Base-by-base conservation (phyloP, 345 rosid species). In the Eucalyptus pumila region DNA sequence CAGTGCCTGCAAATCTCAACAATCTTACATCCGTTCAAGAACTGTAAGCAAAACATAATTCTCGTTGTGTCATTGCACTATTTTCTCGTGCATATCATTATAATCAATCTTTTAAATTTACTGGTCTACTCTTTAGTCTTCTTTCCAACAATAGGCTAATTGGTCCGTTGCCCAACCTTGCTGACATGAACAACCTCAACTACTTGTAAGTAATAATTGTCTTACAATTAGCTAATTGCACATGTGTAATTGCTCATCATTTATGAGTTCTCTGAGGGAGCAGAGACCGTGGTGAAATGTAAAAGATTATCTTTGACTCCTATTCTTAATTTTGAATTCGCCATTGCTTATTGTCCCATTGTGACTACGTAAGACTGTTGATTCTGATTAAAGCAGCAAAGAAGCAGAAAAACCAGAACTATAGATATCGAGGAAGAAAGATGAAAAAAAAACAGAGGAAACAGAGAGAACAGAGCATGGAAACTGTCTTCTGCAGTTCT, bases 81-180 rank as follows among this genome's bases (percentile, higher is more conserved):
- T 81, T 60, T 15, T 45, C 83, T 72, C 42, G 30, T 37, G 83
- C 83, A 40, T 76, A n/a, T 69, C 24, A 37, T 44, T 76, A 37
- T 37, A 37, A 76, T 76, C 27, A 37, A 72, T 76, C 83, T 76
- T 27, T 45, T 19, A 76, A 32, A 86, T 87, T 85, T 52, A 81
- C 30, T 45, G 21, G 19, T 67, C 80, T 40, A 52, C 51, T 86
- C 90, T 92, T 72, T 92, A 98, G 99, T 93, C 91, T 27, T 88
- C 91, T 98, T 92, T 96, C 99, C 90, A 97, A 95, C 92, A 97
- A 97, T 87, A 16, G 5, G 62, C 89, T 97, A 44, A 90, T 87
- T 4, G 99, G 98, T 72, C 91, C 90, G 81, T 54, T 98, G 87
- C 99, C 98, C 54, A 87, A 93, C 94, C 95, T 98, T 88, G 86